Percentiles rank a stretch among this genome's conserved stretches.
phyloP scores from a whole-genome alignment of 768 basidiomycete genomes.

The Epithele typhae region DNA sequence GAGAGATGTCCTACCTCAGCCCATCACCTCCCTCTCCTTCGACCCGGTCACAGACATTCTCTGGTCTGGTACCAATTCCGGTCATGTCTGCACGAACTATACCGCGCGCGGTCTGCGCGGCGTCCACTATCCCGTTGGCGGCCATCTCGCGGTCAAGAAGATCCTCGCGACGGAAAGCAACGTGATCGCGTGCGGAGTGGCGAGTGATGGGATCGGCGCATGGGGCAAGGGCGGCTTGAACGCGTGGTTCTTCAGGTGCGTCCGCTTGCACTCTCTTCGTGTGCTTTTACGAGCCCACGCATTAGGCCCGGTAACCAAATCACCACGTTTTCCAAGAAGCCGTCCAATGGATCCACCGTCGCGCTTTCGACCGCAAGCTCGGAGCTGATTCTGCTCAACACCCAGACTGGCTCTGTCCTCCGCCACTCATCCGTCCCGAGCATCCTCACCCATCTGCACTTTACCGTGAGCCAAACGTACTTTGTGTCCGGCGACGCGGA shows the following conservation, averaged over 20 bases:
- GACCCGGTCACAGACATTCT: constrained; percentile 89
- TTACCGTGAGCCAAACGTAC: constrained; percentile 47
- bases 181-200: constrained; percentile 58
- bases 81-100: constrained; percentile 67
- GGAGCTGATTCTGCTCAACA: constrained; percentile 68
- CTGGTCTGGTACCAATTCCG: constrained; percentile 77
- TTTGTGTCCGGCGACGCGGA: constrained; percentile 70
- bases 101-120: constrained; percentile 59
- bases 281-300: no score
- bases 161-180: constrained; percentile 75
- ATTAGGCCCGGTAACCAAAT: constrained; percentile 32
- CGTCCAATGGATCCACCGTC: constrained; percentile 47
- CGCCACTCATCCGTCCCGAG: constrained; percentile 56
- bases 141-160: constrained; percentile 64
- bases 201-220: constrained; percentile 65
- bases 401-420: constrained; percentile 62
- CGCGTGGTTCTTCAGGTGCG: constrained; percentile 74
- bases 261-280: constrained; percentile 18
- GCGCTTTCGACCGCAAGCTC: constrained; percentile 56
- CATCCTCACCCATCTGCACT: constrained; percentile 58
- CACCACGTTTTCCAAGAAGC: constrained; percentile 41
- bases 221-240: constrained; percentile 85
- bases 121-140: constrained; percentile 71
- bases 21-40: constrained; percentile 76
- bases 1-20: constrained; percentile 21